Evolutionary conservation across 495 filamentous ascomycete genomes (phyloP).

Genomic region (Lentithecium fluviatile): DNA sequence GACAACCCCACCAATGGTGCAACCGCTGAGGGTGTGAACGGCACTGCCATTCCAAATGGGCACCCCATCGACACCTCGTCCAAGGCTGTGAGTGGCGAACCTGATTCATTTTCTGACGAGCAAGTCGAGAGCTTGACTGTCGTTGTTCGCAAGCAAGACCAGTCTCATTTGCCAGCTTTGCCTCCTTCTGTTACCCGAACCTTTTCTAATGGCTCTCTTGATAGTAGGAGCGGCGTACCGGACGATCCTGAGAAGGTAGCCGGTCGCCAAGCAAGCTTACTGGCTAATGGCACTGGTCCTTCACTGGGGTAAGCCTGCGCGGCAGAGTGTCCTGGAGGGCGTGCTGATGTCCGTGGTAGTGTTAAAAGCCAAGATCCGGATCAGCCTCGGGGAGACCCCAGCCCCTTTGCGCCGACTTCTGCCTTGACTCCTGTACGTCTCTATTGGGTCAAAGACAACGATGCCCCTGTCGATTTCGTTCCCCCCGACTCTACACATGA

Average conservation of each 20-base stretch:
- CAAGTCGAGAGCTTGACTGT: slow-evolving; percentile 54
- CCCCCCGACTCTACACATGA: slow-evolving; percentile 52
- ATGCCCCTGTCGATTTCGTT: slow-evolving; percentile 43
- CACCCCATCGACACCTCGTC: slow-evolving; percentile 3
- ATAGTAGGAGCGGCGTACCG: slow-evolving; percentile 47
- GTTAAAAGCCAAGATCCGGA: slow-evolving; percentile 19
- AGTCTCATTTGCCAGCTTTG: slow-evolving; percentile 38
- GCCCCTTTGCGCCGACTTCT: slow-evolving; percentile 15
- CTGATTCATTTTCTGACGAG: slow-evolving; percentile 54
- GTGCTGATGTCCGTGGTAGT: slow-evolving; percentile 34
- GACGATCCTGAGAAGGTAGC: slow-evolving; percentile 39
- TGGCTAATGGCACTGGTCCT: slow-evolving; percentile 37
- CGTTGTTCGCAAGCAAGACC: slow-evolving; percentile 47
- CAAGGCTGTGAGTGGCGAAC: slow-evolving; percentile 31
- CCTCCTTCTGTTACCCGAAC: slow-evolving; percentile 48
- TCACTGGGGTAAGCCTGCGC: slow-evolving; percentile 32
- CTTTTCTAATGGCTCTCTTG: slow-evolving; percentile 57
- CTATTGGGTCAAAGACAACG: slow-evolving; percentile 53
- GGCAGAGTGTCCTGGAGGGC: slow-evolving; percentile 18
- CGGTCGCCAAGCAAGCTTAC: slow-evolving; percentile 33
- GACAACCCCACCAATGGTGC: slow-evolving; percentile 9
- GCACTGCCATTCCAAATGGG: slow-evolving; percentile 10
- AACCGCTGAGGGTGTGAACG: slow-evolving; percentile 13
- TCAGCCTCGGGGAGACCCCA: slow-evolving; percentile 16
- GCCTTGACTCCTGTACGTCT: slow-evolving; percentile 27